A percentile compares a stretch with the other conserved stretches of the same genome.
Evolutionary conservation across 768 basidiomycete species (phyloP).

Genomic region (Hygrophoropsis aurantiaca): DNA sequence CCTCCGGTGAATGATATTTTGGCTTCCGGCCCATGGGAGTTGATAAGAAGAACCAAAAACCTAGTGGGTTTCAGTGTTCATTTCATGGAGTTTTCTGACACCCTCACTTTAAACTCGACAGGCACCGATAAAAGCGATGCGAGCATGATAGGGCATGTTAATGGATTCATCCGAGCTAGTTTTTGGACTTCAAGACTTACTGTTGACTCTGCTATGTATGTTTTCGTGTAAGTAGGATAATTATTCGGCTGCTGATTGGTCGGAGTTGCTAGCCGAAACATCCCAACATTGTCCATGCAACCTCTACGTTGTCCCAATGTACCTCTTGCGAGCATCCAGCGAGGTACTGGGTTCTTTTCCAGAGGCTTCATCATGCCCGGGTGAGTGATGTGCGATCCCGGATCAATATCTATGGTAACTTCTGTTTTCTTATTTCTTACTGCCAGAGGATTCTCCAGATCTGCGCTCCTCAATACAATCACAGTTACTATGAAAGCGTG

Average conservation of each 20-base stretch:
- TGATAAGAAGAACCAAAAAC: not conserved
- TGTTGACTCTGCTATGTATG: not conserved
- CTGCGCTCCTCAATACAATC: too few species aligned
- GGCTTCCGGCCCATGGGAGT: not conserved
- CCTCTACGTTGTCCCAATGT: too few species aligned
- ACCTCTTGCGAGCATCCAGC: too few species aligned
- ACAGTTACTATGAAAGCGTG: too few species aligned
- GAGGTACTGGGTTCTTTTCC: too few species aligned
- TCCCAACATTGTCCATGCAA: too few species aligned
- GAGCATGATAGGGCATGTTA: not conserved
- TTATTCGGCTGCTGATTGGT: not conserved
- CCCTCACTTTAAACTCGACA: not conserved
- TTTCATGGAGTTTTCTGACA: not conserved
- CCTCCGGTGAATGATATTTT: not conserved
- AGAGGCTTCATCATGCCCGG: too few species aligned
- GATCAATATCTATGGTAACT: too few species aligned
- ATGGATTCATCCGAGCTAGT: not conserved
- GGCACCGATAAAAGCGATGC: not conserved
- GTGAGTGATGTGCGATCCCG: too few species aligned
- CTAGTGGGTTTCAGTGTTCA: not conserved
- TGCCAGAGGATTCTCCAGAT: too few species aligned
- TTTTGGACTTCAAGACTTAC: not conserved
- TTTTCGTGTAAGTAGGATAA: not conserved
- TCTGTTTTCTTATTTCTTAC: too few species aligned
- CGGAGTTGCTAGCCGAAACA: too few species aligned